Conservation (phyloP, 345 rosid genomes). For the Boechera retrofracta region DNA sequence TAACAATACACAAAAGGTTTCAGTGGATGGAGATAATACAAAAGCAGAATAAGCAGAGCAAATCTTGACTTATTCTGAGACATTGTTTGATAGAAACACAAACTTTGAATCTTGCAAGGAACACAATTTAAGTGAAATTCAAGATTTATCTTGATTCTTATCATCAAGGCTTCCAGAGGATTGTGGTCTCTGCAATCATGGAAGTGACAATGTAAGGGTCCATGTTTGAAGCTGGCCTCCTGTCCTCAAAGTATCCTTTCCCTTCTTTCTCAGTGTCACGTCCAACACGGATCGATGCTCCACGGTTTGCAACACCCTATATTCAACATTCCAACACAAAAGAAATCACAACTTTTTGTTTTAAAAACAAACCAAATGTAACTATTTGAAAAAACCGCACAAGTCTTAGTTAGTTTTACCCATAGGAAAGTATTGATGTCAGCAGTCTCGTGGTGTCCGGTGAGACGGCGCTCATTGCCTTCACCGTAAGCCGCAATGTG, state of each 20-base stretch:
- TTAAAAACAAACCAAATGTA: neutral
- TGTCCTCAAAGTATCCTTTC: conserved; percentile 85
- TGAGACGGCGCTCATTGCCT: conserved; percentile 91
- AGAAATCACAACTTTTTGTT: too few species aligned
- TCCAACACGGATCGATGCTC: conserved; percentile 83
- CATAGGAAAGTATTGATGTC: conserved; percentile 74
- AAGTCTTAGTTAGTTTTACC: conserved; percentile 49
- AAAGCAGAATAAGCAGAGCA: conserved; percentile 15
- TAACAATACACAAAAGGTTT: conserved; percentile 2
- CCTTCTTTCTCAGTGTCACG: conserved; percentile 77
- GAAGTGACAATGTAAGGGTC: conserved; percentile 90
- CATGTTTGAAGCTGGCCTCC: conserved; percentile 94
- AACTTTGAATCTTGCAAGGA: conserved; percentile 26
- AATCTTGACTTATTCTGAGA: conserved; percentile 26
- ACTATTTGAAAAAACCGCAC: neutral
- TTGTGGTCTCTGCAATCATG: conserved; percentile 86
- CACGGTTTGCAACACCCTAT: conserved; percentile 87
- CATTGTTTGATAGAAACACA: conserved; percentile 29
- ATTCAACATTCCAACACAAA: conserved; percentile 10
- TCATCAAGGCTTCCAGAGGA: conserved; percentile 64
- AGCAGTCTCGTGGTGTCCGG: conserved; percentile 86
- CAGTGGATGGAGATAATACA: neutral
- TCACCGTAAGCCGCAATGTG: conserved; percentile 96
- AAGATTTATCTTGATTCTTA: conserved; percentile 13
- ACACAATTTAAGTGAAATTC: conserved; percentile 1